These are phyloP conservation scores for Wickerhamomyces sydowiorum DNA, from an alignment of 805 yeast species.

Conservation along the genomic window DNA sequence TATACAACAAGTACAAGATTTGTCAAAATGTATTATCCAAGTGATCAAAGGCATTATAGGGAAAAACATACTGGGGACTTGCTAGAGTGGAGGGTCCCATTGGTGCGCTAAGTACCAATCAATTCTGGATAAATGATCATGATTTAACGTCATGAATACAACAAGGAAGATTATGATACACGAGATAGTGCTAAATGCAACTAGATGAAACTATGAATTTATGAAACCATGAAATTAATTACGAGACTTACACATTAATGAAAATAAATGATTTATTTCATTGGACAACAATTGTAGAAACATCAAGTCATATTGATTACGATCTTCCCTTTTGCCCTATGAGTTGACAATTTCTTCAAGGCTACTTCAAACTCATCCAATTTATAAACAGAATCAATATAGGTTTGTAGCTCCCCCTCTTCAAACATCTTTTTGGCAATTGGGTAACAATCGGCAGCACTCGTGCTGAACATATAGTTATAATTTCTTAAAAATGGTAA, in stretches of 20 bases:
- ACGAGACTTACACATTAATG: no score
- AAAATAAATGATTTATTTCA: no score
- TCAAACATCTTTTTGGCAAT: slow-evolving; percentile 30
- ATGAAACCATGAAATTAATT: no score
- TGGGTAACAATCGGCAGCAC: slow-evolving; percentile 22
- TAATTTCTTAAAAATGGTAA: slow-evolving; percentile 10
- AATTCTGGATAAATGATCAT: no score
- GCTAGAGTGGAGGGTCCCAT: slow-evolving; percentile 10
- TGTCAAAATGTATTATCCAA: slow-evolving; percentile 9
- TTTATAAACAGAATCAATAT: slow-evolving; percentile 48
- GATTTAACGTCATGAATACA: no score
- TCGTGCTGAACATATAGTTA: slow-evolving; percentile 23
- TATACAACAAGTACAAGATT: slow-evolving; percentile 3
- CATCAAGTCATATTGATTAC: slow-evolving; percentile 24
- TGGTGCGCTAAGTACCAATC: neutral
- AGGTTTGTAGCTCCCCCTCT: slow-evolving; percentile 34
- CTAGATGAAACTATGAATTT: no score
- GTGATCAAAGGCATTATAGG: slow-evolving; percentile 5
- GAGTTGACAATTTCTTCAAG: slow-evolving; percentile 36
- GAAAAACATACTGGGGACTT: neutral
- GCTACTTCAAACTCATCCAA: slow-evolving; percentile 49
- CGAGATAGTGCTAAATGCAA: no score
- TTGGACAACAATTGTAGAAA: no score
- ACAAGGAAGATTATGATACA: no score
- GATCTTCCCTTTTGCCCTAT: slow-evolving; percentile 59